Conservation (phyloP, 2,329 filamentous ascomycete species). For the Fusarium torulosum region DNA sequence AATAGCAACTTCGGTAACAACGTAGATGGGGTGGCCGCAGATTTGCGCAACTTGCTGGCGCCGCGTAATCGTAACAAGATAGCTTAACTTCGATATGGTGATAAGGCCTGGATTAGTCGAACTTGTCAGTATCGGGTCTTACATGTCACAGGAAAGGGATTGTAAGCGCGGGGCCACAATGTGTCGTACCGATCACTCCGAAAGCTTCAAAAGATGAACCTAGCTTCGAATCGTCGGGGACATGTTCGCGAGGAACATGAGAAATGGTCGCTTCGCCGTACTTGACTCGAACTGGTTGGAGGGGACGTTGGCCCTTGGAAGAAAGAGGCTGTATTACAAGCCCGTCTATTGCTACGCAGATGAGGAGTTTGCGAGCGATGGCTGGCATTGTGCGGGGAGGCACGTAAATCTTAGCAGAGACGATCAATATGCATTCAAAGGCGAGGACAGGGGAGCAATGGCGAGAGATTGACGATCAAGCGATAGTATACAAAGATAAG, state of each 20-base stretch:
- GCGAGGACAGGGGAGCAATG: slow-evolving; percentile 10
- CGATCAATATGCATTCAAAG: slow-evolving; percentile 21
- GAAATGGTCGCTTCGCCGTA: slow-evolving; percentile 72
- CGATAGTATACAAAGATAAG: slow-evolving; percentile 6
- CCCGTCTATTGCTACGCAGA: slow-evolving; percentile 85
- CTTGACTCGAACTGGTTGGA: slow-evolving; percentile 74
- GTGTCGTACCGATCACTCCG: slow-evolving; percentile 66
- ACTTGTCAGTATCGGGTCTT: slow-evolving; percentile 18
- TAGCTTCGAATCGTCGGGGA: slow-evolving; percentile 59
- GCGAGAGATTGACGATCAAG: slow-evolving; percentile 11
- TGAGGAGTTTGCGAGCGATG: slow-evolving; percentile 81
- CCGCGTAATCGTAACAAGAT: slow-evolving; percentile 86
- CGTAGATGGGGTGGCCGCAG: slow-evolving; percentile 83
- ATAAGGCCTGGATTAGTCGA: slow-evolving; percentile 74
- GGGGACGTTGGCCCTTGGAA: slow-evolving; percentile 67
- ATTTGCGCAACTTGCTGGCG: slow-evolving; percentile 92
- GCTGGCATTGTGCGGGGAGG: slow-evolving; percentile 71
- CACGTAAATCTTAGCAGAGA: slow-evolving; percentile 25
- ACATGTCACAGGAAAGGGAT: slow-evolving; percentile 18
- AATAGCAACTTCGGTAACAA: slow-evolving; percentile 89
- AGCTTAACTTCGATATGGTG: slow-evolving; percentile 82
- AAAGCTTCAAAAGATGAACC: slow-evolving; percentile 70
- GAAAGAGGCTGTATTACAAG: slow-evolving; percentile 81
- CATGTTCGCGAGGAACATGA: slow-evolving; percentile 58
- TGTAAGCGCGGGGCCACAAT: slow-evolving; percentile 22